Evolutionary conservation across 2,329 filamentous ascomycete species (phyloP).

Genomic region (Apiospora pterosperma): DNA sequence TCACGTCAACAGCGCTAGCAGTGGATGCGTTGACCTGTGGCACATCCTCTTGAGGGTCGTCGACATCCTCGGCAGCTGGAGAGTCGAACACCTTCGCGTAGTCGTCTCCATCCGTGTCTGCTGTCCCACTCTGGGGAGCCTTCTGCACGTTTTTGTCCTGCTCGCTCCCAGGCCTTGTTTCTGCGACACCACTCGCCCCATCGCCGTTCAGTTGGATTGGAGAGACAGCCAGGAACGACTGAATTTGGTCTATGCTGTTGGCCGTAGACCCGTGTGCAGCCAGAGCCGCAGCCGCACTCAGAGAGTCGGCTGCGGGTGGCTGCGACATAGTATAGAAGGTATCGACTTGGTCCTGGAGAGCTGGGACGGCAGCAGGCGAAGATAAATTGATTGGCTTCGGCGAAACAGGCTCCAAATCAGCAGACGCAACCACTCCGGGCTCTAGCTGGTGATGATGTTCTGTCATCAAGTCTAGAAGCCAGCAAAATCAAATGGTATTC

Average conservation of each 20-base stretch:
- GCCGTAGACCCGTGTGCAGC: not conserved
- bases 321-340: constrained; percentile 42
- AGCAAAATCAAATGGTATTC: not conserved
- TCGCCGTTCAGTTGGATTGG: constrained; percentile 19
- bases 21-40: constrained; percentile 30
- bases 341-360: constrained; percentile 51
- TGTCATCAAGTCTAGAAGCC: constrained; percentile 36
- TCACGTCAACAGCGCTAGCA: constrained; percentile 15
- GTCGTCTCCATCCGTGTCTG: constrained; percentile 39
- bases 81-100: constrained; percentile 51
- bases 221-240: not conserved
- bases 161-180: not conserved
- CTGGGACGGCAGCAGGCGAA: constrained; percentile 44
- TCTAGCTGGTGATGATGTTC: constrained; percentile 27
- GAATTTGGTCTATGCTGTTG: constrained; percentile 1
- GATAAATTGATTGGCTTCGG: constrained; percentile 45
- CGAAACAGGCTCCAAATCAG: constrained; percentile 50
- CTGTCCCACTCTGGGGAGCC: not conserved
- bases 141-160: not conserved
- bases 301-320: constrained; percentile 21
- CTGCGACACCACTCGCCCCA: constrained; percentile 8
- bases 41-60: constrained; percentile 36
- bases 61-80: constrained; percentile 33
- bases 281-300: constrained; percentile 8
- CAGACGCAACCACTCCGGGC: constrained; percentile 48